These are phyloP conservation scores for Glycine latifolia DNA, from an alignment of 306 rosid species.

Conservation along the genomic window DNA sequence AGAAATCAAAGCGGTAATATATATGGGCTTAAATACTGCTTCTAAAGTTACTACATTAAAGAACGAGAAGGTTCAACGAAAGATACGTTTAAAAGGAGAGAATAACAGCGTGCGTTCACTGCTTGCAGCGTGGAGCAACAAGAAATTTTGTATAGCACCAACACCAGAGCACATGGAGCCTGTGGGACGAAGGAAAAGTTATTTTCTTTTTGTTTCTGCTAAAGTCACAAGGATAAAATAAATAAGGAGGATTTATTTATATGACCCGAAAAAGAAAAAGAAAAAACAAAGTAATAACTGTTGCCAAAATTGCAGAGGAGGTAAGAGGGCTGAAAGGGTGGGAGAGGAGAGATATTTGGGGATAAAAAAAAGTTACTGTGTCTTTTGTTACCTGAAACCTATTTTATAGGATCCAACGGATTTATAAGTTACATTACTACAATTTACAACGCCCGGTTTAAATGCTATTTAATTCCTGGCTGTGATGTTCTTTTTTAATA, in stretches of 20 bases:
- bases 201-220: conserved; percentile 43
- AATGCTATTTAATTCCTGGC: neutral
- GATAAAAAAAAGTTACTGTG: conserved; percentile 17
- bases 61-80: conserved; percentile 71
- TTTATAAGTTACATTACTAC: conserved; percentile 22
- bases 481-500: too few relatives aligned
- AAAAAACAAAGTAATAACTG: neutral
- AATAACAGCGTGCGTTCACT: conserved; percentile 40
- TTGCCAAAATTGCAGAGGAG: neutral
- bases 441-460: conserved; percentile 43
- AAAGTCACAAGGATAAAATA: conserved; percentile 46
- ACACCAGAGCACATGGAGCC: neutral
- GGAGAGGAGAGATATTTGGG: too few relatives aligned
- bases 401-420: conserved; percentile 68
- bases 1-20: conserved; percentile 33
- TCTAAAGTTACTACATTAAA: conserved; percentile 49
- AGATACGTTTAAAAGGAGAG: conserved; percentile 48
- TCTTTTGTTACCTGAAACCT: conserved; percentile 40
- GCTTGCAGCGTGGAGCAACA: neutral
- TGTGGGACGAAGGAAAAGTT: conserved; percentile 34
- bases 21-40: conserved; percentile 47
- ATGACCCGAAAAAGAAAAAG: conserved; percentile 56
- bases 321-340: neutral
- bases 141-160: neutral
- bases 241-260: neutral